These are phyloP conservation scores for Lachnum nothofagi DNA, from an alignment of 2,329 filamentous ascomycete genomes.

Conservation along the genomic window DNA sequence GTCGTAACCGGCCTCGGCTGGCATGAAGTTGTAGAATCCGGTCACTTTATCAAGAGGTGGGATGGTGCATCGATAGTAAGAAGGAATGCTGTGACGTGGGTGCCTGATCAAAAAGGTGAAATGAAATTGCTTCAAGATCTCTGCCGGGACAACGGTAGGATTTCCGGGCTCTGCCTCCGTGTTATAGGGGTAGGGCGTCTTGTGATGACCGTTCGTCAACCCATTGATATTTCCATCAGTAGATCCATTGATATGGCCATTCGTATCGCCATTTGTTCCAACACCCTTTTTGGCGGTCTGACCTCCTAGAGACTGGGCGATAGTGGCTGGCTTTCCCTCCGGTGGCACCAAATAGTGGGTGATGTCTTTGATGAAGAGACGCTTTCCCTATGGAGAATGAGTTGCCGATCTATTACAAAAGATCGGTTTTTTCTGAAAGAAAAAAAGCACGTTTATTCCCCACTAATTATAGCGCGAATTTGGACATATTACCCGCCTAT, in stretches of 20 bases:
- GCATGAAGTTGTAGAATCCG: constrained; percentile 81
- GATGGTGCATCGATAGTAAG: constrained; percentile 89
- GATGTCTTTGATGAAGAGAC: constrained; percentile 97
- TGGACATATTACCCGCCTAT: too few species aligned
- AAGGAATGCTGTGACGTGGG: constrained; percentile 84
- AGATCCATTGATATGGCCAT: constrained; percentile 25
- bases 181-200: constrained; percentile 52
- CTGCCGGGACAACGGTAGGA: constrained; percentile 76
- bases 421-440: background rate
- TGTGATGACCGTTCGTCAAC: constrained; percentile 26
- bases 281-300: constrained; percentile 30
- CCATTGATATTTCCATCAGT: constrained; percentile 29
- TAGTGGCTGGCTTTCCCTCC: constrained; percentile 57
- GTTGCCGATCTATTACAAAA: constrained; percentile 26
- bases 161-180: constrained; percentile 63
- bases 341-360: constrained; percentile 85
- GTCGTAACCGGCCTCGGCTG: constrained; percentile 81
- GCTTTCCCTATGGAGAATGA: constrained; percentile 65
- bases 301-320: constrained; percentile 68
- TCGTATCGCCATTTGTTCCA: constrained; percentile 29
- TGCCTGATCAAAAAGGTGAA: constrained; percentile 97
- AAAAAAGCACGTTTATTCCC: background rate
- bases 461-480: too few species aligned
- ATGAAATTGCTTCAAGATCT: constrained; percentile 73
- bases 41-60: constrained; percentile 79